Evolutionary conservation across 2,329 filamentous ascomycete species (phyloP), one percentile per base, ranked within the genome.

Genomic region (Lecanicillium sp.): DNA sequence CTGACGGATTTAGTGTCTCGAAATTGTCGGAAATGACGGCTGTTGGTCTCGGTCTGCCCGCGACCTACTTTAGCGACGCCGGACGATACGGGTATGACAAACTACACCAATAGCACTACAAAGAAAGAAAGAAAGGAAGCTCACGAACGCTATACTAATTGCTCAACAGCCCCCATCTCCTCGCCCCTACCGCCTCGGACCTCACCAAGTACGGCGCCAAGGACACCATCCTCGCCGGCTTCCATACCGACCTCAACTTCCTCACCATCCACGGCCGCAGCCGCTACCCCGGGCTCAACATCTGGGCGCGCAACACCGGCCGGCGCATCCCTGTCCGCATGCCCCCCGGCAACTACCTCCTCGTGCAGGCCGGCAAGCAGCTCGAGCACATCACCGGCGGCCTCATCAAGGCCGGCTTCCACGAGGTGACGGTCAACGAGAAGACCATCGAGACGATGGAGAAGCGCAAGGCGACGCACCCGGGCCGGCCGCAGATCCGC

Each of bases 241-340:
- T 82, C 67, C 78, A 82, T 62, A 81, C 78, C 1, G 78, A 82
- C 57, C 75, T 82, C 50, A 82, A 82, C 69, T 82, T 81, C 60
- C 69, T 82, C 44, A 82, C 78, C 54, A 82, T 82, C 63, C 78
- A 82, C 66, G 78, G 78, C 49, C 78, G 78, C 54, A 79, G 75
- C 24, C 75, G 78, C 51, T 82, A 79, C 55, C 78, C 78, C 0
- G 78, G 78, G 2, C 69, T 82, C 55, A 73, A 82, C 66, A 75
- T 82, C 57, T 82, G 78, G 78, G 78, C 77, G 19, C 76, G 78
- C 55, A 82, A 82, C 70, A 81, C 78, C 2, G 78, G 78, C 37
- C 69, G 67, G 52, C 72, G 73, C 54, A 79, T 82, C 54, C 62
- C 78, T 37, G 78, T 82, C 53, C 71, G 72, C 63, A 81, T 82